Percentiles rank a stretch among this genome's conserved stretches.
Evolutionary conservation across 2,329 filamentous ascomycete genomes (phyloP).

Genomic region (Fusarium miscanthi): DNA sequence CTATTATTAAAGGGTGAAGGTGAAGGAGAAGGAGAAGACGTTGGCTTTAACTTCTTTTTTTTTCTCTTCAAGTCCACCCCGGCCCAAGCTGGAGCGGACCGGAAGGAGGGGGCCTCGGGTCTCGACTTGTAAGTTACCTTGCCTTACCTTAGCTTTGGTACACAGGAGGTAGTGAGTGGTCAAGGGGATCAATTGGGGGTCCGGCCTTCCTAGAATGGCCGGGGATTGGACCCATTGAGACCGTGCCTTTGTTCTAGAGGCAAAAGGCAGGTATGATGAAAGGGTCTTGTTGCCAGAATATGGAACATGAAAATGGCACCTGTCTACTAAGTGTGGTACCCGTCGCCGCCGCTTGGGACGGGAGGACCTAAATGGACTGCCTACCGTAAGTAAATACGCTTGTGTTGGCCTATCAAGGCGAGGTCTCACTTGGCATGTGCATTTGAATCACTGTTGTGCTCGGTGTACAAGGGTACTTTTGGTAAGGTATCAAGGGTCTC

Average conservation of each 20-base stretch:
- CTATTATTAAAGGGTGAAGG: constrained; percentile 5
- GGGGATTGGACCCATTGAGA: constrained; percentile 17
- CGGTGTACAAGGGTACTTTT: neutral
- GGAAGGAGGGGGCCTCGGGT: constrained; percentile 12
- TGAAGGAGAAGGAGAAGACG: constrained; percentile 12
- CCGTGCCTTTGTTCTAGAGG: constrained; percentile 31
- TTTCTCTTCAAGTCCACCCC: constrained; percentile 16
- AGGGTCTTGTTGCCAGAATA: constrained; percentile 3
- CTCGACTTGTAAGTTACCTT: constrained; percentile 3
- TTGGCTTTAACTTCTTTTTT: constrained; percentile 33
- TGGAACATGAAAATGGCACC: constrained; percentile 31
- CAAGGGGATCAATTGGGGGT: constrained; percentile 15
- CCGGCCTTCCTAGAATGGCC: constrained; percentile 17
- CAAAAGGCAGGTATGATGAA: constrained; percentile 12
- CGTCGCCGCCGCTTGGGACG: constrained; percentile 12
- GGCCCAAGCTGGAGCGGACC: constrained; percentile 15
- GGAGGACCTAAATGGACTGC: neutral
- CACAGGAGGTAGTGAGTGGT: neutral
- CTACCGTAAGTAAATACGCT: neutral
- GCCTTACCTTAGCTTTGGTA: neutral
- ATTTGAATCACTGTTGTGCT: constrained; percentile 1
- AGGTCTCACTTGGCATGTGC: constrained; percentile 13
- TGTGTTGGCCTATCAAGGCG: constrained; percentile 20
- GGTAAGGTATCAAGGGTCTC: neutral
- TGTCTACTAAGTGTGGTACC: constrained; percentile 24